Conservation (phyloP, 2,329 filamentous ascomycete genomes). For the Ceratocystis lukuohia region DNA sequence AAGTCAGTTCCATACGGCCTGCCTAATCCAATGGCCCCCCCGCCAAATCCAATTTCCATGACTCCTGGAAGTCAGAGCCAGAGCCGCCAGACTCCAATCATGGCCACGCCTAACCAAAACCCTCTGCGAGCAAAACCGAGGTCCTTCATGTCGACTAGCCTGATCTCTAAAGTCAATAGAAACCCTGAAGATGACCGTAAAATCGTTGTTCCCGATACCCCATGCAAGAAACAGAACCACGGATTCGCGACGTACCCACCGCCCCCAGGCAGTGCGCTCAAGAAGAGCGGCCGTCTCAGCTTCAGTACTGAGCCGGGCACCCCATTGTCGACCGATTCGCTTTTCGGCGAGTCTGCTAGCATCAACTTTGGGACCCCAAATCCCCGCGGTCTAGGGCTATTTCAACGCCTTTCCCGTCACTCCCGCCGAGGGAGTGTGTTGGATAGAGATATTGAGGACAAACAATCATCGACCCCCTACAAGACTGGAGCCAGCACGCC, state of each 20-base stretch:
- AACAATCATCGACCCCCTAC: constrained; percentile 29
- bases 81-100: neutral
- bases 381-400: constrained; percentile 52
- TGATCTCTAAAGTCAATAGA: constrained; percentile 89
- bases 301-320: constrained; percentile 64
- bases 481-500: constrained; percentile 2
- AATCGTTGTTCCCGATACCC: constrained; percentile 76
- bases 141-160: constrained; percentile 78
- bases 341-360: constrained; percentile 30
- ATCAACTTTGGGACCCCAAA: constrained; percentile 35
- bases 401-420: constrained; percentile 42
- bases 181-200: constrained; percentile 58
- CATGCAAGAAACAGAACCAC: constrained; percentile 71
- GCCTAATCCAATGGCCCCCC: constrained; percentile 11
- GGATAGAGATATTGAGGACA: constrained; percentile 68
- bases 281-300: constrained; percentile 53
- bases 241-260: constrained; percentile 55
- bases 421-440: constrained; percentile 55
- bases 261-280: constrained; percentile 45
- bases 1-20: constrained; percentile 16
- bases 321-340: constrained; percentile 55
- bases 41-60: constrained; percentile 27
- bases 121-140: constrained; percentile 14
- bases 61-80: constrained; percentile 22
- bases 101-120: constrained; percentile 17